phyloP scores from a whole-genome alignment of 345 rosid genomes.

The Aurinia saxatilis region DNA sequence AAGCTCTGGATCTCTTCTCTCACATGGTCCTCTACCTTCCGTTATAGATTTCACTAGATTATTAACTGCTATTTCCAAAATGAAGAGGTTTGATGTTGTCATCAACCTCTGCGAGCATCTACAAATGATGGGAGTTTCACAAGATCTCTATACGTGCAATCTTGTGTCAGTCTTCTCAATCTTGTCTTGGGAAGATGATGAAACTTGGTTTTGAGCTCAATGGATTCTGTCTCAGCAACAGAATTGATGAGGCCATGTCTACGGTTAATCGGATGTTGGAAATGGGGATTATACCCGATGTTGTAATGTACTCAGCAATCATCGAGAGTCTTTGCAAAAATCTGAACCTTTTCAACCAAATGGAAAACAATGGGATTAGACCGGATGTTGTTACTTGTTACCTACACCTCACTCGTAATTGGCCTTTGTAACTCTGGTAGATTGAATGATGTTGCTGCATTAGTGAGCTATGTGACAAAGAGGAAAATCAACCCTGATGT shows the following conservation, averaged over 20 bases:
- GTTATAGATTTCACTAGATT: conserved; percentile 18
- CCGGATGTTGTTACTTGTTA: conserved; percentile 5
- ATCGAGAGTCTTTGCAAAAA: conserved; percentile 18
- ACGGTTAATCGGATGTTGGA: conserved; percentile 7
- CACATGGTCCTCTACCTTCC: conserved; percentile 14
- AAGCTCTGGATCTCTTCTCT: conserved; percentile 17
- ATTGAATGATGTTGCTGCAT: neutral
- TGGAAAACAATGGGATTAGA: conserved; percentile 11
- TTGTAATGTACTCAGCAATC: conserved; percentile 15
- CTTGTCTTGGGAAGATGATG: conserved; percentile 21
- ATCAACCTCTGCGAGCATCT: conserved; percentile 10
- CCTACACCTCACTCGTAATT: conserved; percentile 8
- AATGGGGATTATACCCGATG: conserved; percentile 3
- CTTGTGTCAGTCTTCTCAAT: conserved; percentile 10
- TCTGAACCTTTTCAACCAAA: conserved; percentile 4
- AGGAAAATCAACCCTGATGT: conserved; percentile 15
- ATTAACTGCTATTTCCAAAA: neutral
- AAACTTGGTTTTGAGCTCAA: conserved; percentile 21
- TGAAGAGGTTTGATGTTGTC: conserved; percentile 15
- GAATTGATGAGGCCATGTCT: neutral
- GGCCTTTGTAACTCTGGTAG: conserved; percentile 15
- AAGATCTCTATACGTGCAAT: conserved; percentile 17
- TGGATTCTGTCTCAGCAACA: conserved; percentile 2
- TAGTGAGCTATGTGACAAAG: conserved; percentile 4
- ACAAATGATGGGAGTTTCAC: neutral